These are phyloP conservation scores for Aspergillus piperis DNA, from an alignment of 2,329 filamentous ascomycete genomes.

Conservation along the genomic window DNA sequence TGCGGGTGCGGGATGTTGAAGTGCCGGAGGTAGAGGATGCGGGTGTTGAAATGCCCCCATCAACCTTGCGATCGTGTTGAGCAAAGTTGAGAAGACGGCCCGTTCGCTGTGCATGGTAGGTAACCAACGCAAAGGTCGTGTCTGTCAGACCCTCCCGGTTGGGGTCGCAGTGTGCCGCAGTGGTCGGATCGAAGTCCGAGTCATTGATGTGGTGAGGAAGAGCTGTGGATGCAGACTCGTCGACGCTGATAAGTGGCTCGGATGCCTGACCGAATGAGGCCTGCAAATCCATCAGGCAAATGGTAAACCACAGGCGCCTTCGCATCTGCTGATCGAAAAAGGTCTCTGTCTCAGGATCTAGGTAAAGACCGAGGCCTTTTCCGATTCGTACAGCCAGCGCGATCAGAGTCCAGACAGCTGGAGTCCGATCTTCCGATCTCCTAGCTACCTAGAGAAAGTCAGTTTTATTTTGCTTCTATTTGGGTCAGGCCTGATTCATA, in stretches of 20 bases:
- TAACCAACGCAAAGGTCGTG: too few species aligned
- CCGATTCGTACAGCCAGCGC: conserved; percentile 30
- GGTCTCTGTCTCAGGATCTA: conserved; percentile 24
- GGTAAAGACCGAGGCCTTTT: conserved; percentile 32
- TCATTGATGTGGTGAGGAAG: too few species aligned
- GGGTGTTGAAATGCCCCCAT: too few species aligned
- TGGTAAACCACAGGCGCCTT: not conserved
- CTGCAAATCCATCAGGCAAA: not conserved
- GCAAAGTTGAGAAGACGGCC: too few species aligned
- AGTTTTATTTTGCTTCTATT: not conserved
- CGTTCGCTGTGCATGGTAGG: too few species aligned
- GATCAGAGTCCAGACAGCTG: conserved; percentile 34
- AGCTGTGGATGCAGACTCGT: not conserved
- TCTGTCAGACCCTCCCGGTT: too few species aligned
- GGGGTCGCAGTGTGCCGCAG: too few species aligned
- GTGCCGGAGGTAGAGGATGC: too few species aligned
- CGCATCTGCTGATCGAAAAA: conserved; percentile 27
- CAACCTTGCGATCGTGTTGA: too few species aligned
- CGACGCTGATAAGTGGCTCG: not conserved
- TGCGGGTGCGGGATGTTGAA: too few species aligned
- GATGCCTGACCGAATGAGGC: not conserved
- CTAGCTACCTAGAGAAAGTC: not conserved
- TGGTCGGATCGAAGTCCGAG: too few species aligned
- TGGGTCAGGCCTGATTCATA: not conserved
- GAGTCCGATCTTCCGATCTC: conserved; percentile 23